Percentiles rank a stretch among this genome's conserved stretches.
Evolutionary conservation across 306 rosid species (phyloP).

Genomic region (Neltuma alba): DNA sequence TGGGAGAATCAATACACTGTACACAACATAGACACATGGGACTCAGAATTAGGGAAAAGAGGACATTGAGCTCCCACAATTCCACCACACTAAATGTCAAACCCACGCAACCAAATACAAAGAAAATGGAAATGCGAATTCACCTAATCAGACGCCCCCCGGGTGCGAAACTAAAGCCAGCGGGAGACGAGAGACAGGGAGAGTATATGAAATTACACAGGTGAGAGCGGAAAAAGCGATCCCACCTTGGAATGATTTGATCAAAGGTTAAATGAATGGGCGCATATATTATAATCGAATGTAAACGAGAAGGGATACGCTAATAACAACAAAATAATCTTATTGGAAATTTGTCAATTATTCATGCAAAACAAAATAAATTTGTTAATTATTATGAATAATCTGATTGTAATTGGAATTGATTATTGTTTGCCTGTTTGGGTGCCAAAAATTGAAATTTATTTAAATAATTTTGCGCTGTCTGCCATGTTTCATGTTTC

Average conservation of each 20-base stretch:
- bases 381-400: slow-evolving; percentile 4
- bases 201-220: not conserved
- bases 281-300: not conserved
- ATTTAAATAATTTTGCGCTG: slow-evolving; percentile 23
- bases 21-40: not conserved
- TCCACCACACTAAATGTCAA: slow-evolving; percentile 11
- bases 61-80: slow-evolving; percentile 22
- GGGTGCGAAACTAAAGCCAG: not conserved
- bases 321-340: slow-evolving; percentile 9
- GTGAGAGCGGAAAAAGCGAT: slow-evolving; percentile 39
- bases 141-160: slow-evolving; percentile 42
- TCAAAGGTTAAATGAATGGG: not conserved
- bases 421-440: not conserved
- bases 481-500: too few species aligned
- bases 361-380: too few species aligned
- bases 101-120: slow-evolving; percentile 7
- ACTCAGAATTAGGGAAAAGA: slow-evolving; percentile 25
- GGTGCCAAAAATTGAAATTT: not conserved
- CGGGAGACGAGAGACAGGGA: slow-evolving; percentile 34
- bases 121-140: slow-evolving; percentile 35
- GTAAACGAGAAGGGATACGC: not conserved
- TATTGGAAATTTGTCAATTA: not conserved
- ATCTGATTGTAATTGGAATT: slow-evolving; percentile 24
- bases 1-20: slow-evolving; percentile 29
- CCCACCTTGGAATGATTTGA: slow-evolving; percentile 63